Conservation (phyloP, 352 stramenopile species). For the Thalassiosira mediterranea region DNA sequence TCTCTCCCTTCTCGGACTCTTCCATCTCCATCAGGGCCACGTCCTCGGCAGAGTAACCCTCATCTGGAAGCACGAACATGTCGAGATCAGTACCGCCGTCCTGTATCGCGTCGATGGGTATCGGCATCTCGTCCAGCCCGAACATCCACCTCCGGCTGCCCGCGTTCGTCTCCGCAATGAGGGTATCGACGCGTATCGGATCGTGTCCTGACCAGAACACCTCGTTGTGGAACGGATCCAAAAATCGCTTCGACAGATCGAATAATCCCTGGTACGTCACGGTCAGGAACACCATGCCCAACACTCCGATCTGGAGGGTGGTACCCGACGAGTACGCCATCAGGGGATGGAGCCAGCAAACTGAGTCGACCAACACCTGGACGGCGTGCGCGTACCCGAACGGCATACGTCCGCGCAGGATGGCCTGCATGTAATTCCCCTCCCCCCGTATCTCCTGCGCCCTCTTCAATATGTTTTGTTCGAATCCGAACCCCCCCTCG, state of each 20-base stretch:
- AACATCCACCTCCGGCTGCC: slow-evolving; percentile 25
- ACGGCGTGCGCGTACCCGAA: slow-evolving; percentile 36
- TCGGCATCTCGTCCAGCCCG: slow-evolving; percentile 34
- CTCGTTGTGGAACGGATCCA: slow-evolving; percentile 53
- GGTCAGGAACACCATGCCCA: slow-evolving; percentile 31
- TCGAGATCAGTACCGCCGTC: slow-evolving; percentile 18
- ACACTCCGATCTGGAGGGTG: slow-evolving; percentile 30
- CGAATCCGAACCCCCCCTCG: slow-evolving; percentile 40
- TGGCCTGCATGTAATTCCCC: slow-evolving; percentile 33
- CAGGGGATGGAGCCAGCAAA: slow-evolving; percentile 23
- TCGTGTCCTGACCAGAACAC: slow-evolving; percentile 18
- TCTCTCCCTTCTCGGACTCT: background rate
- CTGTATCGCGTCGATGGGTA: slow-evolving; percentile 20
- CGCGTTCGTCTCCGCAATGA: slow-evolving; percentile 43
- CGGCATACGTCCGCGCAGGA: slow-evolving; percentile 34
- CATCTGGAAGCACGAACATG: slow-evolving; percentile 30
- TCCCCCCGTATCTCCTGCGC: slow-evolving; percentile 32
- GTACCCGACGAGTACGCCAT: slow-evolving; percentile 13
- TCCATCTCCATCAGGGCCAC: slow-evolving; percentile 5
- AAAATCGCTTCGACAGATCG: slow-evolving; percentile 34
- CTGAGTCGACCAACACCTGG: slow-evolving; percentile 24
- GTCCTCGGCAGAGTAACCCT: slow-evolving; percentile 27
- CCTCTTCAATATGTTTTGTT: slow-evolving; percentile 28
- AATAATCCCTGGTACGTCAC: slow-evolving; percentile 50
- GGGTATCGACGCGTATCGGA: slow-evolving; percentile 32